Percentiles rank a stretch among this genome's conserved stretches.
Evolutionary conservation across 129 eudicot genomes (phyloP).

Genomic region (Centrapalus pauciflorus): DNA sequence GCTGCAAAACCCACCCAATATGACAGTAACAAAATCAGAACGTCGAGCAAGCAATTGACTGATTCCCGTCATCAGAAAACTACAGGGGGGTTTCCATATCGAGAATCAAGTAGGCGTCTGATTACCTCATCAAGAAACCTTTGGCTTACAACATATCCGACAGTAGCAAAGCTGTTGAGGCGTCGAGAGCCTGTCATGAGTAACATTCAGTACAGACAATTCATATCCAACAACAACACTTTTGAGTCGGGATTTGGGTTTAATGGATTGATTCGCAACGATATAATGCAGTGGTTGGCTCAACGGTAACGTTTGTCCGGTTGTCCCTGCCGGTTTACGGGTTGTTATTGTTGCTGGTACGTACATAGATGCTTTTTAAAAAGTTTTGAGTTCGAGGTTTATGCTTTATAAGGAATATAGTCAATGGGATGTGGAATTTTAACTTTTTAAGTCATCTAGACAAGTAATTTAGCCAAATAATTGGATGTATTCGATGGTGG

Average conservation of each 20-base stretch:
- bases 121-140: slow-evolving; percentile 40
- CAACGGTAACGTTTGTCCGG: background rate
- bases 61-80: slow-evolving; percentile 30
- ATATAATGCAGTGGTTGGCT: slow-evolving; percentile 60
- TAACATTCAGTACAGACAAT: slow-evolving; percentile 41
- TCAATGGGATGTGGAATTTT: too few species aligned
- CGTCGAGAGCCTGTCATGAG: slow-evolving; percentile 34
- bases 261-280: slow-evolving; percentile 49
- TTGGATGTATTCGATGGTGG: too few species aligned
- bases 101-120: slow-evolving; percentile 46
- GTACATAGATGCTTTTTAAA: too few species aligned
- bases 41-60: slow-evolving; percentile 19
- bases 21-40: slow-evolving; percentile 10
- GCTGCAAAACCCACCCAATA: slow-evolving; percentile 22
- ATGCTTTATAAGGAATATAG: too few species aligned
- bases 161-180: slow-evolving; percentile 47
- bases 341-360: background rate
- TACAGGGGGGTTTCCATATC: slow-evolving; percentile 13
- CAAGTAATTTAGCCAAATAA: too few species aligned
- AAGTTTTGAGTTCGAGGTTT: too few species aligned
- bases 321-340: background rate
- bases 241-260: slow-evolving; percentile 26
- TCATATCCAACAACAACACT: slow-evolving; percentile 11
- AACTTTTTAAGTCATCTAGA: too few species aligned
- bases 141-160: slow-evolving; percentile 51